These are phyloP conservation scores for Trypanosoma cruzi DNA, from an alignment of 208 protist genomes.

Conservation along the genomic window DNA sequence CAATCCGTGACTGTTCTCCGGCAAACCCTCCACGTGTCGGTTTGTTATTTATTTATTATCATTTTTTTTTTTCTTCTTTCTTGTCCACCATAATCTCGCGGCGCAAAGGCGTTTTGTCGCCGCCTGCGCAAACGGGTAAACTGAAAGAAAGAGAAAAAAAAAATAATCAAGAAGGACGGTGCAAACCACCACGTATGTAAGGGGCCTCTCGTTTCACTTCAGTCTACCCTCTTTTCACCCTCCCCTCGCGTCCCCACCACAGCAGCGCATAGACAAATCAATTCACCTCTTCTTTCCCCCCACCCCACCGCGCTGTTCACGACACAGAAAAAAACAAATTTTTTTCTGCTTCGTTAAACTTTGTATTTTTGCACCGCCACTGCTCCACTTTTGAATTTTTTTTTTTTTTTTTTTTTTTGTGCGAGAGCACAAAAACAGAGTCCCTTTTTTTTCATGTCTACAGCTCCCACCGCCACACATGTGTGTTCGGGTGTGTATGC, in stretches of 20 bases:
- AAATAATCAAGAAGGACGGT: neutral
- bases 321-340: too few species aligned
- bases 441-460: neutral
- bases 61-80: constrained; percentile 17
- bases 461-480: neutral
- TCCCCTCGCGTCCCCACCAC: neutral
- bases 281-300: neutral
- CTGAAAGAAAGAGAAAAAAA: constrained; percentile 16
- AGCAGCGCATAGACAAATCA: neutral
- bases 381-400: neutral
- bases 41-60: neutral
- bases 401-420: too few species aligned
- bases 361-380: neutral
- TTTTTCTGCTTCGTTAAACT: too few species aligned
- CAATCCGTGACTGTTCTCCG: neutral
- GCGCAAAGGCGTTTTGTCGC: neutral
- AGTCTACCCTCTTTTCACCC: neutral
- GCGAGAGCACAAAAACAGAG: neutral
- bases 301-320: neutral
- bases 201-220: neutral
- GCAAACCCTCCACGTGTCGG: neutral
- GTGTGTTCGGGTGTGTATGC: neutral
- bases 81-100: neutral
- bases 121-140: neutral
- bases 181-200: neutral